Percentiles rank a stretch among this genome's conserved stretches.
Conservation (phyloP, 1,284 basidiomycete species). For the Tilletia walkeri region DNA sequence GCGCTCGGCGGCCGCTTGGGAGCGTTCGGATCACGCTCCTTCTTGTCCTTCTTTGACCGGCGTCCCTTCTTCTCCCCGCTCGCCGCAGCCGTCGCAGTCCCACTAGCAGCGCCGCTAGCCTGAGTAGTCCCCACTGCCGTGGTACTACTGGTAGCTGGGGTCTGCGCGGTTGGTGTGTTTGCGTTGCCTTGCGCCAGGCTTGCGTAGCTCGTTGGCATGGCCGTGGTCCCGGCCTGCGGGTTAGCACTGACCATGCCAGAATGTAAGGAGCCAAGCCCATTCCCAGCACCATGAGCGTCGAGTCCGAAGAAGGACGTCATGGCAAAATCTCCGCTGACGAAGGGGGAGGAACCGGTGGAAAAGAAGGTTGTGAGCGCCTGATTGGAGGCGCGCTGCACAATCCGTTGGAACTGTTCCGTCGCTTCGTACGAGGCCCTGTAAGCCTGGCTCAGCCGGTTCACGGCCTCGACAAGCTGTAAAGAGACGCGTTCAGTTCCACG, state of each 20-base stretch:
- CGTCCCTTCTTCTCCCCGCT: constrained; percentile 30
- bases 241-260: constrained; percentile 3
- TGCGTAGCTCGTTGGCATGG: constrained; percentile 7
- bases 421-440: constrained; percentile 8
- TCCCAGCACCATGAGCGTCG: constrained; percentile 16
- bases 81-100: not conserved
- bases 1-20: constrained; percentile 49
- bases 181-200: constrained; percentile 4
- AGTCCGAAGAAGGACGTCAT: constrained; percentile 26
- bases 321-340: constrained; percentile 11
- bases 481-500: not conserved
- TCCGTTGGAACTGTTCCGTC: not conserved
- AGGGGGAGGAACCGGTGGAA: not conserved
- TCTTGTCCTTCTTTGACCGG: constrained; percentile 38
- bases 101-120: not conserved
- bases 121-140: not conserved
- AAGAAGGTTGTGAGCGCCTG: constrained; percentile 8
- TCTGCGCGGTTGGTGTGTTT: not conserved
- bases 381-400: not conserved
- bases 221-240: not conserved
- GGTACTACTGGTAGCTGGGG: not conserved
- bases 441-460: not conserved
- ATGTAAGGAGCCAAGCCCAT: constrained; percentile 4
- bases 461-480: not conserved
- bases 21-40: constrained; percentile 43